A percentile compares a stretch with the other conserved stretches of the same genome.
Evolutionary conservation across 768 basidiomycete species (phyloP).

Genomic region (Termitomyces sp.): DNA sequence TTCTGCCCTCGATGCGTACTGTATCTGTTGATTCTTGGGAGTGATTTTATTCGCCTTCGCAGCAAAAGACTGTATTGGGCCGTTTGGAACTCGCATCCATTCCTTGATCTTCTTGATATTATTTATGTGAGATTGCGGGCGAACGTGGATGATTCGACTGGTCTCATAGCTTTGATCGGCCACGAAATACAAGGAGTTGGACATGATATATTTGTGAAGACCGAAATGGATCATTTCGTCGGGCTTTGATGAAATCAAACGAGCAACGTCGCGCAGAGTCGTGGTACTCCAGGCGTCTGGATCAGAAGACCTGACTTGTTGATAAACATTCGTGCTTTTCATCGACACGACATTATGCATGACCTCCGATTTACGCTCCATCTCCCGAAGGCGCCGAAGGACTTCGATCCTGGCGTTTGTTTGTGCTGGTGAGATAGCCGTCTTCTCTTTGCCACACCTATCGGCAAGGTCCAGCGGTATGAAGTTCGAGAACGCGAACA

Average conservation of each 20-base stretch:
- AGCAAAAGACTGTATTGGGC: slow-evolving; percentile 46
- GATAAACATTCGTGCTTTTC: slow-evolving; percentile 38
- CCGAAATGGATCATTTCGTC: slow-evolving; percentile 34
- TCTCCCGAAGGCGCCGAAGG: slow-evolving; percentile 52
- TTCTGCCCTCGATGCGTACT: slow-evolving; percentile 25
- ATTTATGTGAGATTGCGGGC: slow-evolving; percentile 55
- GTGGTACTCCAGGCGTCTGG: slow-evolving; percentile 52
- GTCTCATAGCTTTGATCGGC: slow-evolving; percentile 44
- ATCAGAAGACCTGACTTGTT: slow-evolving; percentile 38
- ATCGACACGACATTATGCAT: slow-evolving; percentile 26
- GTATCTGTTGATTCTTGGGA: slow-evolving; percentile 25
- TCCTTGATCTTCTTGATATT: slow-evolving; percentile 43
- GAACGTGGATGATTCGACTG: slow-evolving; percentile 55
- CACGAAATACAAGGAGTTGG: slow-evolving; percentile 47
- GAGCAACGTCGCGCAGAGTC: slow-evolving; percentile 51
- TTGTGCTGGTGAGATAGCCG: slow-evolving; percentile 30
- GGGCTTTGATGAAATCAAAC: slow-evolving; percentile 35
- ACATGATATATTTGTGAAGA: slow-evolving; percentile 68
- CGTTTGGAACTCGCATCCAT: slow-evolving; percentile 41
- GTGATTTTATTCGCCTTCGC: slow-evolving; percentile 45
- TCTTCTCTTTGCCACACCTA: slow-evolving; percentile 40
- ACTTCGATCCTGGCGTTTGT: slow-evolving; percentile 62
- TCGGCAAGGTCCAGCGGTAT: slow-evolving; percentile 39
- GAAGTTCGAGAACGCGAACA: slow-evolving; percentile 59
- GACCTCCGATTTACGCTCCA: slow-evolving; percentile 47